Base-by-base conservation (phyloP, 225 moss, liverwort and hornwort genomes). In the Bryum argenteum region DNA sequence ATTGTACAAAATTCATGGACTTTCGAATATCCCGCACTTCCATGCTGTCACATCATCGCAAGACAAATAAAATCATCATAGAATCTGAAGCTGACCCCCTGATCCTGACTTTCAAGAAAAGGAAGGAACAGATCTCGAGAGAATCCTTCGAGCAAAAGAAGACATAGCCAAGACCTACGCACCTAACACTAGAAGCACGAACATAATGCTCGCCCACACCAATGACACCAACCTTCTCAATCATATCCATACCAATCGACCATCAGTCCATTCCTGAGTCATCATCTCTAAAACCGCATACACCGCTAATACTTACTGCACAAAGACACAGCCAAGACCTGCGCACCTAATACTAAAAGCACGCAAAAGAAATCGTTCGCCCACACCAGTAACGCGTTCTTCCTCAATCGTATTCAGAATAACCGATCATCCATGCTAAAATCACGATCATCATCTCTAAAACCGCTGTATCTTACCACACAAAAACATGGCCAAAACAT, bases 391-490 rank as follows among this genome's bases (percentile, higher is more conserved):
- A 39, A 61, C 40, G 26, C 12, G 48, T 58, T 11, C 19, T 50
- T 39, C 18, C 39, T 45, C 57, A 50, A 69, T 41, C 54, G 61
- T 48, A 38, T 47, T 17, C 20, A 2, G 40, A 55, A 80, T 51
- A 70, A 63, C 4, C 41, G 16, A 58, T 15, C 5, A 63, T 59
- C 53, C 37, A 59, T 75, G 44, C 59, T 59, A 43, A n/a, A 18
- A 6, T 23, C 58, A 57, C 43, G 10, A 41, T 41, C 40, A 50
- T 33, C 33, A 33, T 33, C 33, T 33, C 51, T 56, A 65, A 8
- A 65, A 66, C 15, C 24, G 60, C 51, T 58, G 52, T 16, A 43
- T 15, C 59, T 79, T 58, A 72, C 50, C 37, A 28, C 54, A 33
- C 3, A 33, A 33, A 33, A 6, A 33, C 33, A 33, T 33, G 2